Evolutionary conservation across 495 filamentous ascomycete species (phyloP).

Genomic region (Sordaria brevicollis): DNA sequence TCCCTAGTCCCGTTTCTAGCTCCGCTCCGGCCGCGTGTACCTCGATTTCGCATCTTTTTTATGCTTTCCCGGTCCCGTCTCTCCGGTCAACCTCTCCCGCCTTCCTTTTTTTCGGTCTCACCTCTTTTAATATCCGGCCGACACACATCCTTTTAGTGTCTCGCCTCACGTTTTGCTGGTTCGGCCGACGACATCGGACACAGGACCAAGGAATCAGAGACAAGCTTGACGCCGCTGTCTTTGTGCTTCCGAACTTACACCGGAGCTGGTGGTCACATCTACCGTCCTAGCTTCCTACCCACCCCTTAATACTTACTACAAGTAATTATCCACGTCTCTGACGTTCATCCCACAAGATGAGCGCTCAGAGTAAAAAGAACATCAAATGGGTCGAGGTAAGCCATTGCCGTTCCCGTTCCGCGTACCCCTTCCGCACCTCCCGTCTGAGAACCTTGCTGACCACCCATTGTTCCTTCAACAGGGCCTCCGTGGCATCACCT

Average conservation of each 20-base stretch:
- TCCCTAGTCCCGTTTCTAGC: neutral
- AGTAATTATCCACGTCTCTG: neutral
- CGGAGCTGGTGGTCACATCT: neutral
- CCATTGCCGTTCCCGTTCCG: neutral
- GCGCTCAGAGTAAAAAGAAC: conserved; percentile 17
- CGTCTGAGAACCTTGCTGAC: neutral
- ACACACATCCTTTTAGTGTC: neutral
- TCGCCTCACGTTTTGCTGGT: neutral
- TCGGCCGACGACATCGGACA: neutral
- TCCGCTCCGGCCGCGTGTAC: neutral
- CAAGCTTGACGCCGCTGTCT: neutral
- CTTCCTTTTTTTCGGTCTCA: neutral
- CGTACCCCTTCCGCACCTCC: neutral
- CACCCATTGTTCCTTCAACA: conserved; percentile 12
- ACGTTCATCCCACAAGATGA: conserved; percentile 7
- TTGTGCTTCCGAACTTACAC: neutral
- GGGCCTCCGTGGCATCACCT: conserved; percentile 57
- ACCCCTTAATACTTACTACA: neutral
- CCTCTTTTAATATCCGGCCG: neutral
- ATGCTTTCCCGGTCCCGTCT: neutral
- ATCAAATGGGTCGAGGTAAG: conserved; percentile 30
- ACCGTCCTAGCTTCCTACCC: neutral
- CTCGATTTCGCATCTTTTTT: neutral
- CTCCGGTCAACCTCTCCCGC: neutral
- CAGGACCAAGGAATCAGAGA: neutral